A percentile compares a stretch with the other conserved stretches of the same genome.
Conservation (phyloP, 352 stramenopile genomes). For the Pythium rishiriense region DNA sequence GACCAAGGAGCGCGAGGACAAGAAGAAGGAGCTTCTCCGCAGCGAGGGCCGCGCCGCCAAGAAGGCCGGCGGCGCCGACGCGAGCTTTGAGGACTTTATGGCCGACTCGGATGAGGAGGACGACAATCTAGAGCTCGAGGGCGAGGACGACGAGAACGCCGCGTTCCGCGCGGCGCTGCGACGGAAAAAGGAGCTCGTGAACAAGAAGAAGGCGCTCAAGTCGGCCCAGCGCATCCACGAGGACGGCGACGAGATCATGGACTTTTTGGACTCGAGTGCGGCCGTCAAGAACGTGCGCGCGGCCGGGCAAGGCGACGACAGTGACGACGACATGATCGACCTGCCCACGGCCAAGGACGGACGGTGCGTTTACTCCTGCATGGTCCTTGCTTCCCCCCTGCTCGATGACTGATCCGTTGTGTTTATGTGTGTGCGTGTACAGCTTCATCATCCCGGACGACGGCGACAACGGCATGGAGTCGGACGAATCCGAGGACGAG, state of each 20-base stretch:
- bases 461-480: constrained; percentile 54
- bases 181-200: constrained; percentile 74
- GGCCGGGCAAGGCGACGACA: constrained; percentile 45
- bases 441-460: constrained; percentile 80
- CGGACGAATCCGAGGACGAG: constrained; percentile 74
- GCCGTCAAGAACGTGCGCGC: constrained; percentile 88
- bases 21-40: constrained; percentile 60
- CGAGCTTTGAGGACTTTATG: constrained; percentile 82
- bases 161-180: constrained; percentile 79
- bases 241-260: constrained; percentile 88
- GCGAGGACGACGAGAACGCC: constrained; percentile 68
- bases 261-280: constrained; percentile 91
- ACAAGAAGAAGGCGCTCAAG: constrained; percentile 58
- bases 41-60: constrained; percentile 39
- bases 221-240: constrained; percentile 54
- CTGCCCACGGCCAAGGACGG: constrained; percentile 92
- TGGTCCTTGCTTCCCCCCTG: background rate
- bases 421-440: background rate
- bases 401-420: background rate
- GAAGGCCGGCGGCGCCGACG: constrained; percentile 5
- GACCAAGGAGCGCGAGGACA: constrained; percentile 90
- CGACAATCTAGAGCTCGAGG: constrained; percentile 67
- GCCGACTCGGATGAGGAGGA: constrained; percentile 81
- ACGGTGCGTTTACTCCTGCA: constrained; percentile 61
- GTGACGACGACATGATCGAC: constrained; percentile 77